These are phyloP conservation scores for Phaseolus lunatus DNA, from an alignment of 306 rosid genomes.

Conservation along the genomic window DNA sequence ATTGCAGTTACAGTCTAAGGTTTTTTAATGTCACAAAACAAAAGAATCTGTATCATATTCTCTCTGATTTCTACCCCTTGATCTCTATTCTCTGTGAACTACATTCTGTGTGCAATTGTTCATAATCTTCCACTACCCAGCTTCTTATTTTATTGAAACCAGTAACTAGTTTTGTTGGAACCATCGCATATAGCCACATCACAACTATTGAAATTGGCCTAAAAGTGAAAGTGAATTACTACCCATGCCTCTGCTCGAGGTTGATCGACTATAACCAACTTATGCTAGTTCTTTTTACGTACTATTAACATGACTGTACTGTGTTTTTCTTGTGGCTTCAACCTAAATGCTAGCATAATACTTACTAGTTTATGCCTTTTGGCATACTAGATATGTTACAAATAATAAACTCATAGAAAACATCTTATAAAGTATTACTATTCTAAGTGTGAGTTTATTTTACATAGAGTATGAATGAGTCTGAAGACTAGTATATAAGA, in stretches of 20 bases:
- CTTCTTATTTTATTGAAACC: slow-evolving; percentile 14
- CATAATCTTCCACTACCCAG: not conserved
- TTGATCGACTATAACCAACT: not conserved
- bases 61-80: slow-evolving; percentile 51
- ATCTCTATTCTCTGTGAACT: slow-evolving; percentile 41
- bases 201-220: slow-evolving; percentile 16
- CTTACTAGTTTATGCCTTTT: not conserved
- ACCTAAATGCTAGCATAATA: not conserved
- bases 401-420: no score
- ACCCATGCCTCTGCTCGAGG: not conserved
- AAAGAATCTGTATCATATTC: slow-evolving; percentile 57
- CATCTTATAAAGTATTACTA: no score
- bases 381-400: not conserved
- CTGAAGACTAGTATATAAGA: no score
- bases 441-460: no score
- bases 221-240: not conserved
- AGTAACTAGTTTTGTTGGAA: not conserved
- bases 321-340: not conserved
- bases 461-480: no score
- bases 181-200: slow-evolving; percentile 14
- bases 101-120: slow-evolving; percentile 46
- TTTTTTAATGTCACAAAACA: slow-evolving; percentile 35
- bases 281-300: not conserved
- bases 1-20: slow-evolving; percentile 48
- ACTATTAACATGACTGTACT: not conserved